These are phyloP conservation scores for Gastrolobium bilobum DNA, from an alignment of 306 rosid species.

Conservation along the genomic window DNA sequence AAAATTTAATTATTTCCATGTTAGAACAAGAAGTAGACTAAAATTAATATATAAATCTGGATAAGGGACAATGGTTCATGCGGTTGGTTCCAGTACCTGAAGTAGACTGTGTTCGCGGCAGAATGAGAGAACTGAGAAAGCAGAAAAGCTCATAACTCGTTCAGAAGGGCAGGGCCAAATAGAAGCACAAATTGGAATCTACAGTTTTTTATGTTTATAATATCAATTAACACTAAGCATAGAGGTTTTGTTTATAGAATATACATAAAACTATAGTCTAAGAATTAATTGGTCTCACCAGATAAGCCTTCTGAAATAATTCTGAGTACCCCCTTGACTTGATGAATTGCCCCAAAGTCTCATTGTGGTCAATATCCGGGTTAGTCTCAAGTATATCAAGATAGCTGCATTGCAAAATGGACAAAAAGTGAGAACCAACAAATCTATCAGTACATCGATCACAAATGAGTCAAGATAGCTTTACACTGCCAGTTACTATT, in stretches of 20 bases:
- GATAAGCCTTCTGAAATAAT: conserved; percentile 82
- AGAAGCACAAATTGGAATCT: conserved; percentile 91
- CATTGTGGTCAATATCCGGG: conserved; percentile 76
- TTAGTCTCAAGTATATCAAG: conserved; percentile 78
- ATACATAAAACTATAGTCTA: not conserved
- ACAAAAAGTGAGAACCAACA: not conserved
- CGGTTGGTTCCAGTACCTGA: conserved; percentile 63
- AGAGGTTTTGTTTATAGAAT: not conserved
- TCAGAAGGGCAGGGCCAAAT: conserved; percentile 89
- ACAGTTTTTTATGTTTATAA: conserved; percentile 11
- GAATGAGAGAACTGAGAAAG: conserved; percentile 83
- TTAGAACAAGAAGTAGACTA: not conserved
- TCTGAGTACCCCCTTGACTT: conserved; percentile 80
- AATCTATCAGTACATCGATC: not conserved
- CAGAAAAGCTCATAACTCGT: conserved; percentile 85
- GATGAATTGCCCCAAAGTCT: conserved; percentile 76
- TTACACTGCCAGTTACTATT: not conserved
- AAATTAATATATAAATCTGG: too few relatives aligned
- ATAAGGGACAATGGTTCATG: too few relatives aligned
- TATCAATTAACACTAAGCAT: not conserved
- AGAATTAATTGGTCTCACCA: conserved; percentile 60
- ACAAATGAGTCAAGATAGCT: not conserved
- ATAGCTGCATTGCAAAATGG: conserved; percentile 60
- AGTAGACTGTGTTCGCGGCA: conserved; percentile 87
- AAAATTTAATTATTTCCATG: conserved; percentile 2